Evolutionary conservation across 2,329 filamentous ascomycete species (phyloP), one percentile per base, ranked within the genome.

Genomic region (Aschersonia sp.): DNA sequence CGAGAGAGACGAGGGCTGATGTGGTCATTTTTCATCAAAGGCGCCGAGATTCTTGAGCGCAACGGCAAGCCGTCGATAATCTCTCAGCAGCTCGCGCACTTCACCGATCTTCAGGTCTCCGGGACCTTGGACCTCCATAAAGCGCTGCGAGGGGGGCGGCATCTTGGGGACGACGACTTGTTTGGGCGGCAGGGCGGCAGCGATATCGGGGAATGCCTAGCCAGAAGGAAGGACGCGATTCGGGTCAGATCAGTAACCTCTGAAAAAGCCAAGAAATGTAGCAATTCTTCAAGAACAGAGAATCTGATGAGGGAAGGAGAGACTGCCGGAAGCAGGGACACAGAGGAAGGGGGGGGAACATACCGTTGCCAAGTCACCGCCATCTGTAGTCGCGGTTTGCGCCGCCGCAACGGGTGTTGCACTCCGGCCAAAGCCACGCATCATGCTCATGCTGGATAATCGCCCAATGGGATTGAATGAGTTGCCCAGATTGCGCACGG

Each of bases 391-490:
- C 43, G 59, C n/a, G 61, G 56, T 43, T 56, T 71, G 59, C 48
- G 65, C 48, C 1, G 62, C 51, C 2, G 61, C 56, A 6, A 61
- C 62, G 7, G 69, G 22, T 69, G 42, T 2, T 8, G 63, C 29
- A 69, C 64, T 64, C 46, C 83, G 71, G 1, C 86, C 84, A 56
- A 94, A 90, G 1, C 81, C 81, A 48, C 84, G 79, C 54, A 94
- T 83, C 59, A 81, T 75, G 48, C 76, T 76, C 59, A 92, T 87
- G 35, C 80, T 69, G 1, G 83, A 79, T 46, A 94, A 76, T 46
- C 87, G 78, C 43, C 81, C 86, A 61, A 94, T 81, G 4, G 87
- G 87, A 56, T 94, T 94, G 35, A 94, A 69, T 1, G 83, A 82
- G 60, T 76, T 92, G 39, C 87, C 82, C 50, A 94, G 73, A 59